Conservation (phyloP, 1,284 basidiomycete species). For the Pholiota adiposa region DNA sequence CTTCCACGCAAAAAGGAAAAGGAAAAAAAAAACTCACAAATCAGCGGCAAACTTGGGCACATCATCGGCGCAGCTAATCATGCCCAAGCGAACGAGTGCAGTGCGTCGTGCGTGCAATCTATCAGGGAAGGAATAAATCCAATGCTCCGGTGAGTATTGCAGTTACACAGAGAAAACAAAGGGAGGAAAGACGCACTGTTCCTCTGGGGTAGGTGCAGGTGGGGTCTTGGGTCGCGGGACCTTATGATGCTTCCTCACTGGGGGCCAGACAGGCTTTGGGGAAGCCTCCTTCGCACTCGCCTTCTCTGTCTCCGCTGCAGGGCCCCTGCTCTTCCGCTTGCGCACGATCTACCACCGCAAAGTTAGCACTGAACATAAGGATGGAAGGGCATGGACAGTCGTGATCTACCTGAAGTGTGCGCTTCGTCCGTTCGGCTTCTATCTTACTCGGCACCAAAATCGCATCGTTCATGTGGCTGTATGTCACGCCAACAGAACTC, state of each 20-base stretch:
- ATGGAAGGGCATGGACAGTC: not conserved
- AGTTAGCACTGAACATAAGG: not conserved
- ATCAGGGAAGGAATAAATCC: not conserved
- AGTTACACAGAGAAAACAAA: conserved; percentile 3
- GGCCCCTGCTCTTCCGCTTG: conserved; percentile 31
- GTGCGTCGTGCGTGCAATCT: conserved; percentile 57
- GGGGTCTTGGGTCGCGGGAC: conserved; percentile 32
- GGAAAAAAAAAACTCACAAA: conserved; percentile 51
- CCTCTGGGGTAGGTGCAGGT: conserved; percentile 44
- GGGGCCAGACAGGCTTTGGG: conserved; percentile 62
- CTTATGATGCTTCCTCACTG: conserved; percentile 61
- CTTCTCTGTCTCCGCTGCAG: conserved; percentile 4
- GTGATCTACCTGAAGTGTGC: conserved; percentile 51
- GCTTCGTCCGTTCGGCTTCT: conserved; percentile 63
- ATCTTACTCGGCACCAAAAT: conserved; percentile 69
- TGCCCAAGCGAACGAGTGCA: conserved; percentile 63
- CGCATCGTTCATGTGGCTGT: conserved; percentile 76
- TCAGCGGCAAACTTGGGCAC: conserved; percentile 60
- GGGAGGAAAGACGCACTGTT: conserved; percentile 46
- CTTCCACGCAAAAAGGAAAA: not conserved
- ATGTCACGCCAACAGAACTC: conserved; percentile 62
- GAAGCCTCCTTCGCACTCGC: conserved; percentile 34
- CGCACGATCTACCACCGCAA: conserved; percentile 16
- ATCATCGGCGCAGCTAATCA: conserved; percentile 54
- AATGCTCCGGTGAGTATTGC: not conserved